These are phyloP conservation scores for Castanea sativa DNA, from an alignment of 306 rosid genomes.

Conservation along the genomic window DNA sequence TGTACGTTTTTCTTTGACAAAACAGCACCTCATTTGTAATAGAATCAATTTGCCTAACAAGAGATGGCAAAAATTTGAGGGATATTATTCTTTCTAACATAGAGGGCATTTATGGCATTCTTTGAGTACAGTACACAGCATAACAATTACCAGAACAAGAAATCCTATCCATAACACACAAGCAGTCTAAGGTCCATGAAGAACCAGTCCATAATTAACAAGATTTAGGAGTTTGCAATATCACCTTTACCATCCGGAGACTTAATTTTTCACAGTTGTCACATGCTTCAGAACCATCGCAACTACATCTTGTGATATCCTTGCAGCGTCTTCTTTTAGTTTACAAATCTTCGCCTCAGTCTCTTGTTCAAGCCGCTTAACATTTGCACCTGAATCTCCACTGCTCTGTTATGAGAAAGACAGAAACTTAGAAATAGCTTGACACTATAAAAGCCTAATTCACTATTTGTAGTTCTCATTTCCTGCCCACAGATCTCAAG, in stretches of 20 bases:
- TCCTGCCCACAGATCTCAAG: background rate
- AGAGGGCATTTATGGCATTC: conserved; percentile 19
- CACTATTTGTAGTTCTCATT: background rate
- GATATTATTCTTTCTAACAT: conserved; percentile 9
- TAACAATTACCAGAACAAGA: conserved; percentile 22
- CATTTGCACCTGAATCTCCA: conserved; percentile 97
- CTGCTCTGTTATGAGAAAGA: conserved; percentile 53
- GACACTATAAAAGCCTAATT: background rate
- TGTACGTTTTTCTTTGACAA: background rate
- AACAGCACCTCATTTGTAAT: background rate
- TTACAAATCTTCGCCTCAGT: conserved; percentile 65
- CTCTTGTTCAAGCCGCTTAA: conserved; percentile 85
- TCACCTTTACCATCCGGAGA: conserved; percentile 23
- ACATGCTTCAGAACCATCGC: conserved; percentile 79
- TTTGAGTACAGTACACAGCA: conserved; percentile 22
- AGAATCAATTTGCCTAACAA: background rate
- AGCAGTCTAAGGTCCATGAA: conserved; percentile 20
- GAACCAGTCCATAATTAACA: conserved; percentile 23
- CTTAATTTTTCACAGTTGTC: conserved; percentile 66
- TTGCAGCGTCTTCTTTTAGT: conserved; percentile 57
- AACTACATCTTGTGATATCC: conserved; percentile 71
- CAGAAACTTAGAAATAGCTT: background rate
- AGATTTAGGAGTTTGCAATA: conserved; percentile 19
- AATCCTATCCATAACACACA: conserved; percentile 27
- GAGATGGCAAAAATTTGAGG: background rate